phyloP scores from a whole-genome alignment of 1,284 basidiomycete species.

The Malassezia japonica region DNA sequence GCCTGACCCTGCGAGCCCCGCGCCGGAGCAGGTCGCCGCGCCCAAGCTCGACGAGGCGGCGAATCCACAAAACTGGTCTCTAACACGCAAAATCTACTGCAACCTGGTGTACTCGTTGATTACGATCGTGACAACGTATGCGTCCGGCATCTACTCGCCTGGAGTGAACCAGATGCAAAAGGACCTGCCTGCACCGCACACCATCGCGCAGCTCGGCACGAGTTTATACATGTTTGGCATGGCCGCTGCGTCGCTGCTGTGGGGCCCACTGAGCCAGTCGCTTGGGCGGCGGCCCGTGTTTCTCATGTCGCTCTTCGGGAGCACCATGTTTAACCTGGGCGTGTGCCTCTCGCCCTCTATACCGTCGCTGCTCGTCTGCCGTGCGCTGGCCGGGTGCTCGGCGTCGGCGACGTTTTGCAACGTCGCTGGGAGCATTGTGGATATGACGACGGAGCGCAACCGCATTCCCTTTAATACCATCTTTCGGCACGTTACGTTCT shows the following conservation, averaged over 20 bases:
- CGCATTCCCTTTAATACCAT: constrained; percentile 16
- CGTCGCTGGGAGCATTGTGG: constrained; percentile 18
- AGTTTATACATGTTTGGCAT: constrained; percentile 17
- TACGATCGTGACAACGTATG: constrained; percentile 5
- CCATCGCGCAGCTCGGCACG: constrained; percentile 13
- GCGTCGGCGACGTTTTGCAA: constrained; percentile 14
- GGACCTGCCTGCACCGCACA: background rate
- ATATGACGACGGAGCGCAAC: constrained; percentile 21
- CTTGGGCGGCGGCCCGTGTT: constrained; percentile 14
- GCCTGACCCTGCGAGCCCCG: no score
- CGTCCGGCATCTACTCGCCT: constrained; percentile 15
- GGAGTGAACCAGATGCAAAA: background rate
- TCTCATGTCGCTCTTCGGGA: background rate
- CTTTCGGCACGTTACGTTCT: constrained; percentile 16
- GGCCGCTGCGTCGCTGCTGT: constrained; percentile 4
- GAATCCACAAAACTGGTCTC: constrained; percentile 9
- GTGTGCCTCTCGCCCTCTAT: constrained; percentile 10
- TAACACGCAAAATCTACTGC: constrained; percentile 1
- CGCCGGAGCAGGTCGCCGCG: no score
- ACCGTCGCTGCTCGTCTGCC: constrained; percentile 8
- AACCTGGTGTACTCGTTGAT: background rate
- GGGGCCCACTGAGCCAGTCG: constrained; percentile 15
- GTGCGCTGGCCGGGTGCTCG: constrained; percentile 13
- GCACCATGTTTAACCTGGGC: constrained; percentile 15
- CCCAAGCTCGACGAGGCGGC: no score